Percentiles rank a stretch among this genome's conserved stretches.
These are phyloP conservation scores for Mycena maculata DNA, from an alignment of 768 basidiomycete genomes.

Conservation along the genomic window DNA sequence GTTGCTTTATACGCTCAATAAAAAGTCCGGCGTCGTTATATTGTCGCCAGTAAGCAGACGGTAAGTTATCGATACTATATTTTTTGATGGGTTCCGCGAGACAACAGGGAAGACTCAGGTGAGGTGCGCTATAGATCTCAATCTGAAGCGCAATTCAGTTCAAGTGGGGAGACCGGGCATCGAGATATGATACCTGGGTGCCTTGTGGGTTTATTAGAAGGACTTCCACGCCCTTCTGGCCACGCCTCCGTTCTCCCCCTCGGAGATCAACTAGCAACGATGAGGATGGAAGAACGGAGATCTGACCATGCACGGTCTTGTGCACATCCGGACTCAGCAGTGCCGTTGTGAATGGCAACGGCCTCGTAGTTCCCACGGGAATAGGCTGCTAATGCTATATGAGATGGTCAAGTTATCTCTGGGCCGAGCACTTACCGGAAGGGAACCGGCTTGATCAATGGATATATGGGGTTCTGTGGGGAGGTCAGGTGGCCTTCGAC, in stretches of 20 bases:
- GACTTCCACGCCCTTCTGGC: constrained; percentile 59
- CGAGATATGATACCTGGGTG: constrained; percentile 42
- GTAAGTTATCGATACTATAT: constrained; percentile 52
- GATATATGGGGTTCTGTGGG: constrained; percentile 7
- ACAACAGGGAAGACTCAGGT: constrained; percentile 62
- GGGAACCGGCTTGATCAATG: constrained; percentile 2
- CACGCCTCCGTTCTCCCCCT: constrained; percentile 62
- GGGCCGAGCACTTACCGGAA: constrained; percentile 22
- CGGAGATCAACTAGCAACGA: constrained; percentile 67
- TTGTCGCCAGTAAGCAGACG: constrained; percentile 54
- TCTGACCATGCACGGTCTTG: constrained; percentile 59
- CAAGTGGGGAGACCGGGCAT: constrained; percentile 1
- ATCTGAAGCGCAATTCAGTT: constrained; percentile 47
- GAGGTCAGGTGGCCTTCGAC: background rate
- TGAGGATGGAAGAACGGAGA: constrained; percentile 62
- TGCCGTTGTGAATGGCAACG: constrained; percentile 50
- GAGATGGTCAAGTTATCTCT: background rate
- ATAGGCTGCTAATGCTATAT: constrained; percentile 20
- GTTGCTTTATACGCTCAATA: constrained; percentile 61
- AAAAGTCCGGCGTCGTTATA: constrained; percentile 59
- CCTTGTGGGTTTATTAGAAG: constrained; percentile 56
- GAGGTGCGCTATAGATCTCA: constrained; percentile 59
- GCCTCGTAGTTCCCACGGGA: constrained; percentile 51
- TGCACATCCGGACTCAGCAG: constrained; percentile 54
- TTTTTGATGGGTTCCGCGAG: constrained; percentile 54